Evolutionary conservation across 495 filamentous ascomycete genomes (phyloP).

Genomic region (Glutinoglossum americanum): DNA sequence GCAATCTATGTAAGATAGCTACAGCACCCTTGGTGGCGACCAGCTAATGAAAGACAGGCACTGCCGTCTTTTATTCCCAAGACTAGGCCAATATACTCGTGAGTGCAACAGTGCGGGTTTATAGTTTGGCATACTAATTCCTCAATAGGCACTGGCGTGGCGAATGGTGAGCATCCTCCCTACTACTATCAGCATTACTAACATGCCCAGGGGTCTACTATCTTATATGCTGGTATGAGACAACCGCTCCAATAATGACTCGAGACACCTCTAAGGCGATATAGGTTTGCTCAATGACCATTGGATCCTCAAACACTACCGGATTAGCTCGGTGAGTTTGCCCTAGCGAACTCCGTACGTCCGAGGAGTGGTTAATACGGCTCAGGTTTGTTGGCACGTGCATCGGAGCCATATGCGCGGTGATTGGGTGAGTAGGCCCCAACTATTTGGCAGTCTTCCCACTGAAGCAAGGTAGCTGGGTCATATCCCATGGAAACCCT

Average conservation of each 20-base stretch:
- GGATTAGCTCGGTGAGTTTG: conserved; percentile 38
- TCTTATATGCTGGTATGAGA: conserved; percentile 69
- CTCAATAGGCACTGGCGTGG: conserved; percentile 49
- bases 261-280: background rate
- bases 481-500: conserved; percentile 45
- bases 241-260: background rate
- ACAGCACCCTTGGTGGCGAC: background rate
- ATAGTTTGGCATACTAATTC: background rate
- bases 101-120: background rate
- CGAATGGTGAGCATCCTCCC: conserved; percentile 37
- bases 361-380: background rate
- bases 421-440: conserved; percentile 24
- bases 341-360: background rate
- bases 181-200: background rate
- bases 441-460: background rate
- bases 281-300: conserved; percentile 77
- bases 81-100: conserved; percentile 54
- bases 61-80: conserved; percentile 62
- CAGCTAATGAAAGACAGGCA: conserved; percentile 19
- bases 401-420: conserved; percentile 54
- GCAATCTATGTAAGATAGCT: conserved; percentile 32
- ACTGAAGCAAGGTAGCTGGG: conserved; percentile 29
- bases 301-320: conserved; percentile 84
- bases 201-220: conserved; percentile 38
- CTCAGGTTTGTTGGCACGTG: conserved; percentile 59